Evolutionary conservation across 2,329 filamentous ascomycete species (phyloP), one percentile per base, ranked within the genome.

Genomic region (Penicillium paneum): DNA sequence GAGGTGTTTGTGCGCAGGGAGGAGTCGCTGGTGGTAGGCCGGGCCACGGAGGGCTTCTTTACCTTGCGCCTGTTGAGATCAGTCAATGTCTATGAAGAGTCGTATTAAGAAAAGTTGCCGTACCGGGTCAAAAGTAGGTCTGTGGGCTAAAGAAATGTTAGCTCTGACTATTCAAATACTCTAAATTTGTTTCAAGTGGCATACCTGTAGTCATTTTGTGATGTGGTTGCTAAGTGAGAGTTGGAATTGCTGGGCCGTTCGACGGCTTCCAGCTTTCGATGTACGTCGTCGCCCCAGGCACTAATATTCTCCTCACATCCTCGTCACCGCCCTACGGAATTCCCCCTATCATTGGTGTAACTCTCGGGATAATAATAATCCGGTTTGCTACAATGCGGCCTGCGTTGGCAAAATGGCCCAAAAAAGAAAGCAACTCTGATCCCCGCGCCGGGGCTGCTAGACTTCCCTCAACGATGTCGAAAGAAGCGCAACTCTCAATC

Each of bases 111-210:
- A 3, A 28, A 49, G 47, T 50, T 64, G 48, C 38, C 80, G 61
- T 83, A 92, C 90, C 62, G 94, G 94, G 73, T 99, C 94, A 71
- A 99, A 99, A 0, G 94, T 99, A 53, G 94, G 94, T 77, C 94
- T 89, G 71, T 87, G 85, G 54, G 85, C 85, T 76, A 75, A 77
- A 72, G 0, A n/a, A 75, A 28, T 24, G 59, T 75, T 54, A 68
- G 59, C 52, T 12, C 21, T 28, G 1, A 6, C 12, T 3, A 19
- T 49, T 31, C 17, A 21, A 29, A n/a, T n/a, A 1, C 11, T 3
- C 12, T 11, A 10, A 10, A 6, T 28, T 11, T 10, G 21, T 5
- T 24, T 26, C 8, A 8, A 46, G 17, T 48, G 49, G 36, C 67
- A 52, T 70, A 76, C 74, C 74, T 66, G 74, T 76, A 62, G 74